These are phyloP conservation scores for Cicer arietinum DNA, from an alignment of 306 rosid genomes.

Conservation along the genomic window DNA sequence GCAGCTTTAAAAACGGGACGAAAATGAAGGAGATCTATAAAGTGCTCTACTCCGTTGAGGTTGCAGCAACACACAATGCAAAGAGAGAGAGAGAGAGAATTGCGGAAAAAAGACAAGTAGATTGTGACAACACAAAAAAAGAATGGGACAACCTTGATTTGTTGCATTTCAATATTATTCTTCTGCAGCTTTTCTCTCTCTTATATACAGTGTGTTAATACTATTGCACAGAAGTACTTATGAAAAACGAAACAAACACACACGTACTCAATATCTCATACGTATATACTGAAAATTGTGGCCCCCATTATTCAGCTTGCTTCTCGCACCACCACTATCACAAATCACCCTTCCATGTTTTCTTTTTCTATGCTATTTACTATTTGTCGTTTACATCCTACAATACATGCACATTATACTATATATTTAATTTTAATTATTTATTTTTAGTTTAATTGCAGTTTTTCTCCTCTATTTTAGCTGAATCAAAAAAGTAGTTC, in stretches of 20 bases:
- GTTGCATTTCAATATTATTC: conserved; percentile 74
- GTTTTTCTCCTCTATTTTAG: too few species aligned
- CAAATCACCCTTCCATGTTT: too few species aligned
- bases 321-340: conserved; percentile 51
- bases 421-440: too few species aligned
- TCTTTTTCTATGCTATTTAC: too few species aligned
- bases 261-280: neutral
- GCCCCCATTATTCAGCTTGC: conserved; percentile 55
- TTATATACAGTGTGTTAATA: conserved; percentile 6
- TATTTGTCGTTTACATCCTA: too few species aligned
- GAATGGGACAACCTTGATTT: conserved; percentile 81
- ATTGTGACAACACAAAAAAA: conserved; percentile 74
- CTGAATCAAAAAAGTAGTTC: too few species aligned
- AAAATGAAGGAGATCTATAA: too few species aligned
- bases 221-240: too few species aligned
- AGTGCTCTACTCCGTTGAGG: conserved; percentile 28
- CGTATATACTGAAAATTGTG: conserved; percentile 43
- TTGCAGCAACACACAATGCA: neutral
- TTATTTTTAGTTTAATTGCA: too few species aligned
- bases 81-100: conserved; percentile 55
- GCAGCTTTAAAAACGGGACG: too few species aligned
- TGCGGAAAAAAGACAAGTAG: conserved; percentile 75
- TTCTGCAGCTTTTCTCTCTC: conserved; percentile 67
- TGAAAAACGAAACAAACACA: neutral
- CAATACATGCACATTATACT: too few species aligned